Evolutionary conservation across 192 early-diverging fungal species (phyloP).

Genomic region (Coemansia sp.): DNA sequence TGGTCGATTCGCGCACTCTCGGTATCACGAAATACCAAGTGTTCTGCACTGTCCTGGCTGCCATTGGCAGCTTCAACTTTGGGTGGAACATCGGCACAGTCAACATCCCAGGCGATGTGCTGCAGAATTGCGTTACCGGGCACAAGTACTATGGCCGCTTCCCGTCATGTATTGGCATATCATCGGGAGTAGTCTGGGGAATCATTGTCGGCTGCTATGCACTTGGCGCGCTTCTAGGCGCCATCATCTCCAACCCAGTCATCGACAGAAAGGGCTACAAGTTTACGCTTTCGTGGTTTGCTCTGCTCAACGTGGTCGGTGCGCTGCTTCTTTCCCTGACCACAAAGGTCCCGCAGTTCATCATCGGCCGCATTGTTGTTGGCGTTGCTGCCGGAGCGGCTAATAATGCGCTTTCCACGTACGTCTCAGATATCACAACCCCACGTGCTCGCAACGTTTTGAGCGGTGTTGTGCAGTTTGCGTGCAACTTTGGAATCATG

Average conservation of each 20-base stretch:
- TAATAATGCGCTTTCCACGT: constrained; percentile 63
- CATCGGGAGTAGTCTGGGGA: constrained; percentile 57
- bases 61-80: constrained; percentile 57
- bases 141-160: constrained; percentile 53
- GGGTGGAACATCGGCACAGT: constrained; percentile 58
- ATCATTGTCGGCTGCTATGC: constrained; percentile 61
- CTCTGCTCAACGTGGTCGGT: constrained; percentile 67
- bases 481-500: constrained; percentile 79
- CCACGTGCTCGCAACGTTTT: constrained; percentile 66
- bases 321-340: constrained; percentile 65
- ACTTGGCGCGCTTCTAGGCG: constrained; percentile 69
- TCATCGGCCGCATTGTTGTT: constrained; percentile 69
- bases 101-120: constrained; percentile 61
- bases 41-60: constrained; percentile 49
- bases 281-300: constrained; percentile 66
- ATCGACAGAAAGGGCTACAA: constrained; percentile 65
- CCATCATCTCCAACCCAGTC: constrained; percentile 62
- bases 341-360: constrained; percentile 61
- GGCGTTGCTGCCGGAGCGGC: constrained; percentile 73
- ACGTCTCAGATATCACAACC: constrained; percentile 80
- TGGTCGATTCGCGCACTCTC: constrained; percentile 53
- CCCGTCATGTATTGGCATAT: constrained; percentile 47
- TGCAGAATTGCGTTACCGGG: constrained; percentile 56
- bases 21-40: constrained; percentile 52
- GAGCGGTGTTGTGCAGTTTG: constrained; percentile 74